Evolutionary conservation across 139 green algal species (phyloP).

Genomic region (Chlorella sp.): DNA sequence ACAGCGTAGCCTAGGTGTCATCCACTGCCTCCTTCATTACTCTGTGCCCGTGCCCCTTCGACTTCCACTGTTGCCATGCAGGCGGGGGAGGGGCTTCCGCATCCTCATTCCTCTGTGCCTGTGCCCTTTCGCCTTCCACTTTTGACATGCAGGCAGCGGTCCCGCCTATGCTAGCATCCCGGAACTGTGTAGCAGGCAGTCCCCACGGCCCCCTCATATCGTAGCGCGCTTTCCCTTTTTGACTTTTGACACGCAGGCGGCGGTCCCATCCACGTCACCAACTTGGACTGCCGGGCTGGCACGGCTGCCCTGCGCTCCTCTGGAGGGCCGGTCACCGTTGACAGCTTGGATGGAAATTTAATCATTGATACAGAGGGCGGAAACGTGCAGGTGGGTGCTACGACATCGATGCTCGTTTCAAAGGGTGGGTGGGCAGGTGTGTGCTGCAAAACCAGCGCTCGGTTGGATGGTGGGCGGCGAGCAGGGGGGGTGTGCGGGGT

Average conservation of each 20-base stretch:
- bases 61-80: too few species aligned
- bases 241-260: not conserved
- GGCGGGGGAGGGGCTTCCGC: too few species aligned
- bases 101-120: too few species aligned
- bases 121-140: too few species aligned
- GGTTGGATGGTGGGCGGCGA: not conserved
- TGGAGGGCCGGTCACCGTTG: not conserved
- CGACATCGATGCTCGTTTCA: too few species aligned
- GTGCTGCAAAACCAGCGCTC: not conserved
- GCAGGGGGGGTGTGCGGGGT: not conserved
- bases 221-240: not conserved
- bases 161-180: not conserved
- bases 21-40: too few species aligned
- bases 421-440: too few species aligned
- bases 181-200: too few species aligned
- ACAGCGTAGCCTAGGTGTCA: too few species aligned
- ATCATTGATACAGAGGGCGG: not conserved
- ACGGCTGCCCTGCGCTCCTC: not conserved
- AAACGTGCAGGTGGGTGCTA: slow-evolving; percentile 1
- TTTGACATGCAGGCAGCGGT: not conserved
- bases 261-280: slow-evolving; percentile 5
- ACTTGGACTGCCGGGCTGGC: slow-evolving; percentile 9
- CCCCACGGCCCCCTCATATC: not conserved
- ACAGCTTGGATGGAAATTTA: slow-evolving; percentile 22
- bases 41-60: too few species aligned